Percentiles rank a stretch among this genome's conserved stretches.
phyloP scores from a whole-genome alignment of 176 grass and related monocot species.

The Areca catechu region DNA sequence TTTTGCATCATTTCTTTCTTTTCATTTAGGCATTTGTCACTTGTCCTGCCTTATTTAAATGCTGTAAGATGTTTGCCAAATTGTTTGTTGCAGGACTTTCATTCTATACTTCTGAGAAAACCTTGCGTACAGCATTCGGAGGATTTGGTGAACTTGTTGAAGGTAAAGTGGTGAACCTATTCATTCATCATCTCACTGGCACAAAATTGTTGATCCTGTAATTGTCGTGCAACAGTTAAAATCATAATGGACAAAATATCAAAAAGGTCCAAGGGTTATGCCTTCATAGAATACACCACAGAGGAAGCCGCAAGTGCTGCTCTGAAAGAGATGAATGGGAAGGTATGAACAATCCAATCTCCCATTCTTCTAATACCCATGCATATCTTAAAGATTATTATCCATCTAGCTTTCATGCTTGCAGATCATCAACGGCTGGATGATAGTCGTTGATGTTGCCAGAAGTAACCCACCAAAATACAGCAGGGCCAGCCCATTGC shows the following conservation, averaged over 20 bases:
- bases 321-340: slow-evolving; percentile 95
- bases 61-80: not conserved
- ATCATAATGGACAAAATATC: slow-evolving; percentile 99
- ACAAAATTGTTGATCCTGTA: slow-evolving; percentile 1
- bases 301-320: slow-evolving; percentile 86
- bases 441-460: slow-evolving; percentile 91
- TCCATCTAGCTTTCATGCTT: slow-evolving; percentile 8
- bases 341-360: slow-evolving; percentile 24
- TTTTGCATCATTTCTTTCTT: too few species aligned
- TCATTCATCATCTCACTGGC: slow-evolving; percentile 9
- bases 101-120: slow-evolving; percentile 95
- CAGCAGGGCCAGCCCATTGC: slow-evolving; percentile 5
- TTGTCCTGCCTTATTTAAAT: too few species aligned
- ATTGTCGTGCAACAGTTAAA: slow-evolving; percentile 46
- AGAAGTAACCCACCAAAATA: slow-evolving; percentile 43
- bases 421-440: slow-evolving; percentile 99
- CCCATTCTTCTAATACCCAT: not conserved
- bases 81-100: slow-evolving; percentile 56
- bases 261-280: slow-evolving; percentile 95
- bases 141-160: slow-evolving; percentile 85
- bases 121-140: slow-evolving; percentile 72
- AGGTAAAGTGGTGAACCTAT: slow-evolving; percentile 25
- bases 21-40: too few species aligned
- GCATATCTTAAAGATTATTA: not conserved
- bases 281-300: slow-evolving; percentile 92